Percentiles rank a stretch among this genome's conserved stretches.
phyloP scores from a whole-genome alignment of 805 yeast genomes.

The Wickerhamomyces bisporus region DNA sequence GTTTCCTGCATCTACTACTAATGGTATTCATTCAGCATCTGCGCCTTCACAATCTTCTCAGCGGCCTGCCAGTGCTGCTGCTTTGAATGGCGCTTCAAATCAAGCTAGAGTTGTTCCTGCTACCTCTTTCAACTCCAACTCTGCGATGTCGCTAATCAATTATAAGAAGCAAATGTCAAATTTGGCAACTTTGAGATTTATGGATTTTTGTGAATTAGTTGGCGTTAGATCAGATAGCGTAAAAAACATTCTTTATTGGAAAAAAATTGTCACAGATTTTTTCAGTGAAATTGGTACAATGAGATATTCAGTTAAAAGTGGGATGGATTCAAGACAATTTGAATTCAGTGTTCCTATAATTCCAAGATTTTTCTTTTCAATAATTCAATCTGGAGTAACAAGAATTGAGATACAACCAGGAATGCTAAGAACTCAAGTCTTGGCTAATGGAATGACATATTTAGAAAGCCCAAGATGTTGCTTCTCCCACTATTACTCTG shows the following conservation, averaged over 20 bases:
- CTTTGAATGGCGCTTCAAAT: background rate
- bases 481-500: conserved; percentile 49
- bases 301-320: conserved; percentile 40
- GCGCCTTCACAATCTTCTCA: background rate
- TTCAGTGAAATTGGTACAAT: conserved; percentile 48
- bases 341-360: conserved; percentile 61
- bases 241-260: conserved; percentile 45
- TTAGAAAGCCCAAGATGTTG: conserved; percentile 48
- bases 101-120: background rate
- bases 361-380: conserved; percentile 55
- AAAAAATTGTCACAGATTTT: conserved; percentile 40
- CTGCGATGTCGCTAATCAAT: conserved; percentile 16
- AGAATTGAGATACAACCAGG: conserved; percentile 48
- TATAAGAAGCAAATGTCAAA: conserved; percentile 39
- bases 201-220: conserved; percentile 45
- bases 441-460: conserved; percentile 48
- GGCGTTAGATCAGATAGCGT: conserved; percentile 38
- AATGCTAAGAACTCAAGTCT: conserved; percentile 44
- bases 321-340: conserved; percentile 47
- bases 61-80: background rate
- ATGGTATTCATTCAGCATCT: conserved; percentile 18
- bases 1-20: conserved; percentile 22
- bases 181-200: conserved; percentile 44
- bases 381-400: conserved; percentile 45
- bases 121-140: background rate